These are phyloP conservation scores for Aspergillus sp. DNA, from an alignment of 2,329 filamentous ascomycete species.

Conservation along the genomic window DNA sequence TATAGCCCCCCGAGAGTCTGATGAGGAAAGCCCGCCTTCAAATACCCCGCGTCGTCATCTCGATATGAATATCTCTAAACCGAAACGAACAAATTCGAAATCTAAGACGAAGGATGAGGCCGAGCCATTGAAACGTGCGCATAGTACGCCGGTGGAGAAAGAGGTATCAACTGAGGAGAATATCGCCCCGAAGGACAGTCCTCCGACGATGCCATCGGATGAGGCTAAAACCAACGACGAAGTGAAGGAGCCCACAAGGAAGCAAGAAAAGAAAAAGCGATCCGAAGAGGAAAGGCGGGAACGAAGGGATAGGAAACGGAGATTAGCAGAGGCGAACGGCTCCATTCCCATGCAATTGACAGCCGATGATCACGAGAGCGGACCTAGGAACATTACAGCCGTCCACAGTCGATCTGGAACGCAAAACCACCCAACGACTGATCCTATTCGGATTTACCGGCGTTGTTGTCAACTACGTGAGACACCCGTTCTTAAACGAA, in stretches of 20 bases:
- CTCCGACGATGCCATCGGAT: slow-evolving; percentile 22
- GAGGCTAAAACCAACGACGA: slow-evolving; percentile 30
- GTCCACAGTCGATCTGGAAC: slow-evolving; percentile 46
- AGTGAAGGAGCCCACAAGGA: slow-evolving; percentile 58
- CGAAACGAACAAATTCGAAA: slow-evolving; percentile 51
- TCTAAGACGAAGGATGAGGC: slow-evolving; percentile 71
- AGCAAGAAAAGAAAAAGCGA: slow-evolving; percentile 94
- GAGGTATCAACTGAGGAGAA: slow-evolving; percentile 48
- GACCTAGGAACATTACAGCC: slow-evolving; percentile 43
- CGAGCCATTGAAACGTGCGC: slow-evolving; percentile 68
- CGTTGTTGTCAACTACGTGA: slow-evolving; percentile 92
- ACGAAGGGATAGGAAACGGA: slow-evolving; percentile 83
- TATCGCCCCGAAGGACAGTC: slow-evolving; percentile 4
- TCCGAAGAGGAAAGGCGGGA: slow-evolving; percentile 92
- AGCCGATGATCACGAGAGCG: slow-evolving; percentile 63
- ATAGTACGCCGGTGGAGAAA: slow-evolving; percentile 55
- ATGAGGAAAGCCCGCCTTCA: slow-evolving; percentile 45
- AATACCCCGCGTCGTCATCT: slow-evolving; percentile 27
- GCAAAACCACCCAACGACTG: slow-evolving; percentile 76
- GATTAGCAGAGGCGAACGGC: slow-evolving; percentile 83
- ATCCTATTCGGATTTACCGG: slow-evolving; percentile 88
- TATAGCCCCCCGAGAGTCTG: slow-evolving; percentile 73
- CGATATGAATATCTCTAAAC: slow-evolving; percentile 29
- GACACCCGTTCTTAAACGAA: slow-evolving; percentile 85
- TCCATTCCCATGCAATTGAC: slow-evolving; percentile 80